A percentile compares a stretch with the other conserved stretches of the same genome.
These are phyloP conservation scores for Leishmania braziliensis DNA, from an alignment of 208 protist genomes.

Conservation along the genomic window DNA sequence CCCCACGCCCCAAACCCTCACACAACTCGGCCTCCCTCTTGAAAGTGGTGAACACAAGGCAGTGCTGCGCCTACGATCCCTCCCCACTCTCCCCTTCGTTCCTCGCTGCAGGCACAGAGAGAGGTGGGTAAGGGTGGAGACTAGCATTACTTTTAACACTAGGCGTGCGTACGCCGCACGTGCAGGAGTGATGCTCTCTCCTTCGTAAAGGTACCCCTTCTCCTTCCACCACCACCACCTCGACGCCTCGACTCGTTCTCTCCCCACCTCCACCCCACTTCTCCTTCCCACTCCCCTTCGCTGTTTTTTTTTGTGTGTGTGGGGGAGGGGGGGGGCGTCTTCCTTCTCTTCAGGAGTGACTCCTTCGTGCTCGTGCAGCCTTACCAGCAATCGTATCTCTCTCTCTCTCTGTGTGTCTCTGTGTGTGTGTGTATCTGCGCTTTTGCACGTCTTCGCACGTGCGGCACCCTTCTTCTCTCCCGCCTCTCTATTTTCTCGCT, in stretches of 20 bases:
- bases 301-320: neutral
- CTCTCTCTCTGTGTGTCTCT: no score
- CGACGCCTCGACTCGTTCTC: neutral
- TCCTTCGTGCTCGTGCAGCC: neutral
- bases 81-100: neutral
- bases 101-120: neutral
- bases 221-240: neutral
- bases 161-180: neutral
- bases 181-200: neutral
- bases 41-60: neutral
- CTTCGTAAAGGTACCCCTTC: neutral
- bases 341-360: neutral
- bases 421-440: no score
- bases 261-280: neutral
- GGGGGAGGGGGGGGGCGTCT: no score
- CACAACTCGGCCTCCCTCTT: neutral
- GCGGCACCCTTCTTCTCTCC: neutral
- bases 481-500: neutral
- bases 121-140: neutral
- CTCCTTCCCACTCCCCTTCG: neutral
- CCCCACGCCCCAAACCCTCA: neutral
- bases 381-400: no score
- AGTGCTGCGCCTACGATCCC: neutral
- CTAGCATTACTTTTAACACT: neutral
- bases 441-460: neutral